Base-by-base conservation (phyloP, 2,329 filamentous ascomycete genomes). In the Ceratocystis albifundus region DNA sequence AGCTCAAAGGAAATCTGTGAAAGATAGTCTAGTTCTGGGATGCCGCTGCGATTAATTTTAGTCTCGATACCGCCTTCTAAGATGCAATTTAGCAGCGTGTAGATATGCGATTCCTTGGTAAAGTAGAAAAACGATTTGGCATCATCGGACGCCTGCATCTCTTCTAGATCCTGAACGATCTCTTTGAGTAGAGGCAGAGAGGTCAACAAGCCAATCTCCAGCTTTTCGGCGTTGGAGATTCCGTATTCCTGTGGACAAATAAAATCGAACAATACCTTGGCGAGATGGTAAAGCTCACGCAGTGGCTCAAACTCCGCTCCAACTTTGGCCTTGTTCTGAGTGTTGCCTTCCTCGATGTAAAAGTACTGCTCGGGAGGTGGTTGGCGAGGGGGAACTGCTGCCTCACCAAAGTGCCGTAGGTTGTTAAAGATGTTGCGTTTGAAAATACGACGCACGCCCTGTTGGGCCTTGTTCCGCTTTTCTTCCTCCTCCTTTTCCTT, bases 111-210 rank as follows among this genome's bases (percentile, higher is more conserved):
- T 76, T 99, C 94, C 76, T 99, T 99, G 69, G 94, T 99, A 76
- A 99, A 99, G 78, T 99, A 99, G 77, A 97, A 90, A 79, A 97
- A 97, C 1, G 88, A 93, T 74, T 96, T 96, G 57, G 92, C 91
- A 70, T 95, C 89, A 65, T 93, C 88, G 0, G 90, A 95, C 2
- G 94, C 93, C 76, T 99, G 94, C 76, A 97, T 90, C 76, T 97
- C 92, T 77, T 99, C 95, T 1, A 99, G 82, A 72, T 99, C 93
- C 73, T 92, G 88, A 5, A 99, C 94, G 71, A 99, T 96, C 76
- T 99, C 94, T 75, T 95, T 95, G 59, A 99, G 84, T 17, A 99
- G 80, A 1, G 94, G 95, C 61, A 99, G 79, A 12, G 92, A 96
- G 0, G 94, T 99, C 70, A 99, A 79, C 1, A 99, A 83, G 1